A percentile compares a stretch with the other conserved stretches of the same genome.
Evolutionary conservation across 2,329 filamentous ascomycete genomes (phyloP).

Genomic region (Fusarium acutatum): DNA sequence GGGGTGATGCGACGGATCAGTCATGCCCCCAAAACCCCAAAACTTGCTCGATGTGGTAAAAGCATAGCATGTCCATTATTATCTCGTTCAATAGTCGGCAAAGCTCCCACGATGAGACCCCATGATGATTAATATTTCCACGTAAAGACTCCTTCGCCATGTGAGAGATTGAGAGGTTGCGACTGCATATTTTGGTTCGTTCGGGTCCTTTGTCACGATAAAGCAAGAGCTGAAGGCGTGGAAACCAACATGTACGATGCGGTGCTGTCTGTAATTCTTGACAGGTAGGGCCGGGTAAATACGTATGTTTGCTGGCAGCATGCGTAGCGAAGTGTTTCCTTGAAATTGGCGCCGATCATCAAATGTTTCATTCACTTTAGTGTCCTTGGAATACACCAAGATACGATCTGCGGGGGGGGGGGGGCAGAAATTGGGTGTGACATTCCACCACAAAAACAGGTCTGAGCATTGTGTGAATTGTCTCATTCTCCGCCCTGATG

Average conservation of each 20-base stretch:
- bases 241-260: background rate
- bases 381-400: background rate
- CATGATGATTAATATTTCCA: background rate
- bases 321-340: background rate
- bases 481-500: background rate
- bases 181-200: background rate
- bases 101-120: background rate
- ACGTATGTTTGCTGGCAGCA: background rate
- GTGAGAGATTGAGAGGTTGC: background rate
- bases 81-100: background rate
- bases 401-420: background rate
- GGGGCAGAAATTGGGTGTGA: background rate
- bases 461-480: background rate
- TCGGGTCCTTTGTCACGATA: background rate
- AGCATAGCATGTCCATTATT: background rate
- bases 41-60: background rate
- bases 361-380: constrained; percentile 3
- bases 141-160: too few species aligned
- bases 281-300: background rate
- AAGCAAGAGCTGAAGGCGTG: background rate
- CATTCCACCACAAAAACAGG: background rate
- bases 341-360: background rate
- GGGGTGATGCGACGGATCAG: background rate
- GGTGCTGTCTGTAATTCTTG: background rate
- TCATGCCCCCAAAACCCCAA: background rate